Conservation (phyloP, 2,329 filamentous ascomycete species). For the Cadophora sp. region DNA sequence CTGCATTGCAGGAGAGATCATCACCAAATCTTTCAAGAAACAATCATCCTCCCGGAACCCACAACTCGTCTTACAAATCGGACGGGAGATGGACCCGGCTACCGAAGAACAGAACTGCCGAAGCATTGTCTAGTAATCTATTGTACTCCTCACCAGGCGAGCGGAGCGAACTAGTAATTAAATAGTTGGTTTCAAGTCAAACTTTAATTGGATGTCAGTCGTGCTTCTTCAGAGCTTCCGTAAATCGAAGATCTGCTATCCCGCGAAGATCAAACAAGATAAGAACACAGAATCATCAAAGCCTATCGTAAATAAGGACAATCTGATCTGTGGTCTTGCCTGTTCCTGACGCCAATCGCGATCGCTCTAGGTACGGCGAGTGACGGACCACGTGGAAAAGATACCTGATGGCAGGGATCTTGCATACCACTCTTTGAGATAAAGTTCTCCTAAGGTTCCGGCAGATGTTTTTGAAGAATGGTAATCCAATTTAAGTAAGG, state of each 20-base stretch:
- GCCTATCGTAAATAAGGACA: too few relatives aligned
- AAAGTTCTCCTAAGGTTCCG: background rate
- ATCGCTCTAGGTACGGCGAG: background rate
- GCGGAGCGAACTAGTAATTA: background rate
- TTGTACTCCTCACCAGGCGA: background rate
- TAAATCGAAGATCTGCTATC: too few relatives aligned
- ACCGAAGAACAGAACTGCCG: background rate
- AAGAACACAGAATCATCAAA: too few relatives aligned
- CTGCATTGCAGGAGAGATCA: too few relatives aligned
- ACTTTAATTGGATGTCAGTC: background rate
- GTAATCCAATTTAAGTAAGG: background rate
- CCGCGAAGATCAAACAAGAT: too few relatives aligned
- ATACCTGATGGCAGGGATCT: background rate
- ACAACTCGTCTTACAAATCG: background rate
- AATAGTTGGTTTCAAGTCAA: background rate
- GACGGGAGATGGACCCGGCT: background rate
- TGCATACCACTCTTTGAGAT: background rate
- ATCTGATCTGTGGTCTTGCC: too few relatives aligned
- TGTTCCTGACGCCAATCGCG: background rate
- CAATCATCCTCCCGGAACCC: background rate
- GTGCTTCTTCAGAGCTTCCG: background rate
- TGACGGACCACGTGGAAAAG: too few relatives aligned
- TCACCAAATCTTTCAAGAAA: background rate
- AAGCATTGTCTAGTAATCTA: background rate
- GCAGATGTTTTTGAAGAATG: background rate